Conservation (phyloP, 2,329 filamentous ascomycete genomes). For the Calonectria leucothoes region DNA sequence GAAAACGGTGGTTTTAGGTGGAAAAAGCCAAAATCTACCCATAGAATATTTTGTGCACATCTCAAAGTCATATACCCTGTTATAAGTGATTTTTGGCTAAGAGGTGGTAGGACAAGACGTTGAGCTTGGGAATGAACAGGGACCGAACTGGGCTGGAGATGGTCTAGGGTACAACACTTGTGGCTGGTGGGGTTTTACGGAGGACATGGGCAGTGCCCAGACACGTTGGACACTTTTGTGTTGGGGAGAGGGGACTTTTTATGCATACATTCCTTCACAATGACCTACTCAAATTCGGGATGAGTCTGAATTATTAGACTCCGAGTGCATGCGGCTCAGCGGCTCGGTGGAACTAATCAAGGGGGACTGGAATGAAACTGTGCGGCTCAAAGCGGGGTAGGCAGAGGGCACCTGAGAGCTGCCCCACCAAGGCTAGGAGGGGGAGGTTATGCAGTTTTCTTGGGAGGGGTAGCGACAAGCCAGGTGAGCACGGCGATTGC, state of each 20-base stretch:
- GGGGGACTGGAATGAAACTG: neutral
- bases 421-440: neutral
- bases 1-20: too few relatives aligned
- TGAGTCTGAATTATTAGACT: neutral
- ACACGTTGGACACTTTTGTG: too few relatives aligned
- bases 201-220: neutral
- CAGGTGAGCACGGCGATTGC: neutral
- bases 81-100: too few relatives aligned
- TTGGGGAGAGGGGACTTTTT: too few relatives aligned
- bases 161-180: neutral
- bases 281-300: neutral
- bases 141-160: neutral
- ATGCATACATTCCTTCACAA: neutral
- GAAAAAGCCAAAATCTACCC: too few relatives aligned
- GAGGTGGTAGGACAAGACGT: neutral
- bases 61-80: too few relatives aligned
- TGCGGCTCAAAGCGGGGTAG: neutral
- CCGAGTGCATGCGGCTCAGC: neutral
- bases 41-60: too few relatives aligned
- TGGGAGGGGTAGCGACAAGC: neutral
- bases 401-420: neutral
- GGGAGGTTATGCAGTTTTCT: neutral
- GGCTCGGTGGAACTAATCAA: neutral
- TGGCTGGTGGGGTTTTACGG: neutral
- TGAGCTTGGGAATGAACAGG: neutral